phyloP scores from a whole-genome alignment of 108 stramenopile species.

The Poteriospumella lacustris region DNA sequence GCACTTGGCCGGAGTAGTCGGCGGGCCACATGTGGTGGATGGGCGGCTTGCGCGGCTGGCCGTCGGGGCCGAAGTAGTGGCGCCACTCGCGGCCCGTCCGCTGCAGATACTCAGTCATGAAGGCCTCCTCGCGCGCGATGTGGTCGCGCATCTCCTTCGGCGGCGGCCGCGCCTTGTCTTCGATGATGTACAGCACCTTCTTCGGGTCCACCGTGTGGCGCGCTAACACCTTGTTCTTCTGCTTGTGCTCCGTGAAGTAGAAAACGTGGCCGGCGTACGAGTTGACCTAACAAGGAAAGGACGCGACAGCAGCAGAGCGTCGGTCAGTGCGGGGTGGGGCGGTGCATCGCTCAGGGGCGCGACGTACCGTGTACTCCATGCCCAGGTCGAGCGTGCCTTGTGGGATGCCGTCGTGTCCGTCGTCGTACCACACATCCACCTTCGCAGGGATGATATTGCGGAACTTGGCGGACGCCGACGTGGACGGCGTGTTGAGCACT shows the following conservation, averaged over 20 bases:
- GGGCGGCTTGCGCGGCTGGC: constrained; percentile 29
- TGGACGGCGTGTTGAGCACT: neutral
- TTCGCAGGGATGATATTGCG: neutral
- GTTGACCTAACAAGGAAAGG: too few relatives aligned
- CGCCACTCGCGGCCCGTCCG: constrained; percentile 31
- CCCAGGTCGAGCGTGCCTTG: neutral
- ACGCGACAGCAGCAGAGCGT: too few relatives aligned
- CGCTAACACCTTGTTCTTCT: constrained; percentile 1
- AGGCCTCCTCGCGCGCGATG: neutral
- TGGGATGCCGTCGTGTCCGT: neutral
- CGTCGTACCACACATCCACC: neutral
- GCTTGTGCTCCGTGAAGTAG: constrained; percentile 14
- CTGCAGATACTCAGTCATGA: constrained; percentile 7
- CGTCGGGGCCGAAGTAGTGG: constrained; percentile 3
- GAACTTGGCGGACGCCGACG: neutral
- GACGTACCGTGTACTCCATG: neutral
- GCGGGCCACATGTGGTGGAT: constrained; percentile 36
- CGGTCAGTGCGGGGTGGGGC: too few relatives aligned
- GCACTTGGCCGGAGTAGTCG: constrained; percentile 31
- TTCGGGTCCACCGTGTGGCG: constrained; percentile 10
- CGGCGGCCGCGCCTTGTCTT: neutral
- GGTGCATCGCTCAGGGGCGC: too few relatives aligned
- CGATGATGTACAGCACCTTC: constrained; percentile 17
- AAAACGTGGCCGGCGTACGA: constrained; percentile 35
- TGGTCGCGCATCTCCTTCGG: neutral